Evolutionary conservation across 2,329 filamentous ascomycete genomes (phyloP).

Genomic region (Hypoxylon sp.): DNA sequence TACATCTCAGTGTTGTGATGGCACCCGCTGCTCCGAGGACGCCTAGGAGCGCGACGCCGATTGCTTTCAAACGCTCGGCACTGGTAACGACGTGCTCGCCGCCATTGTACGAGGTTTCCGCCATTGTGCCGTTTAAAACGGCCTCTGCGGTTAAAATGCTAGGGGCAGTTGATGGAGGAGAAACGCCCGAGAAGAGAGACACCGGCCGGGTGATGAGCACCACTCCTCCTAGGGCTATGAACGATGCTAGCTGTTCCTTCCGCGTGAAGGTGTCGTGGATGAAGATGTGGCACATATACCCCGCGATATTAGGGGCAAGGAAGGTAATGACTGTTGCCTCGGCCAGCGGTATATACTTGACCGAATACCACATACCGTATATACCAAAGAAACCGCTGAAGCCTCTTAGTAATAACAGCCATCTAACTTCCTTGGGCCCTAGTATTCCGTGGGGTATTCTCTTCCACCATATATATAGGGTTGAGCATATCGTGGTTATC

Average conservation of each 20-base stretch:
- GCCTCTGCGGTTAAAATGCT: slow-evolving; percentile 44
- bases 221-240: slow-evolving; percentile 84
- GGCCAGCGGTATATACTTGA: slow-evolving; percentile 76
- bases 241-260: slow-evolving; percentile 80
- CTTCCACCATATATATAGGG: slow-evolving; percentile 80
- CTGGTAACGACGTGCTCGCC: slow-evolving; percentile 65
- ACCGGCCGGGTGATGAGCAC: slow-evolving; percentile 84
- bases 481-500: slow-evolving; percentile 77
- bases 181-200: slow-evolving; percentile 55
- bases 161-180: slow-evolving; percentile 30
- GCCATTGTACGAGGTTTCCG: slow-evolving; percentile 45
- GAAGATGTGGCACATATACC: slow-evolving; percentile 83
- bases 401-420: slow-evolving; percentile 77
- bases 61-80: slow-evolving; percentile 76
- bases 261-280: slow-evolving; percentile 83
- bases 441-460: slow-evolving; percentile 78
- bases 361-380: slow-evolving; percentile 78
- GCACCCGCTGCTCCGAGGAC: slow-evolving; percentile 82
- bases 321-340: slow-evolving; percentile 94
- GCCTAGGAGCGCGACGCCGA: slow-evolving; percentile 80
- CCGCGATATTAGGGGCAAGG: slow-evolving; percentile 82
- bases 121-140: slow-evolving; percentile 33
- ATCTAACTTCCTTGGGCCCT: slow-evolving; percentile 76
- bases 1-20: slow-evolving; percentile 82
- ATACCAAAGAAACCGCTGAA: slow-evolving; percentile 83